phyloP scores from a whole-genome alignment of 805 yeast species.

The Hanseniaspora hatyaiensis region DNA sequence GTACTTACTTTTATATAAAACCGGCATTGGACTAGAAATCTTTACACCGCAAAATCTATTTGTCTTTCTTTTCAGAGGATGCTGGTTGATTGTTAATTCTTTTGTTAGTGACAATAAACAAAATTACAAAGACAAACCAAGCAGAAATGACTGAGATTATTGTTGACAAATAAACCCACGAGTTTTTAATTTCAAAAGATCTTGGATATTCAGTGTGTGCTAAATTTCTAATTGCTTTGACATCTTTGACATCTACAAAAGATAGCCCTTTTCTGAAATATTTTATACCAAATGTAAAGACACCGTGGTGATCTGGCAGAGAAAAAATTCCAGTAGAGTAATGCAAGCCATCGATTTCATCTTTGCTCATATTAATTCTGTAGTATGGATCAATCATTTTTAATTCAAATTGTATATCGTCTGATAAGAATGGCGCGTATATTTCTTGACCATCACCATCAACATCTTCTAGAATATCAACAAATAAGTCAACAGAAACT shows the following conservation, averaged over 20 bases:
- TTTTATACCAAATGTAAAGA: conserved; percentile 73
- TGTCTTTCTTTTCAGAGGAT: conserved; percentile 5
- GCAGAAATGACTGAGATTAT: conserved; percentile 56
- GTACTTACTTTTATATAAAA: too few relatives aligned
- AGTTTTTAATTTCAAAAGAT: conserved; percentile 83
- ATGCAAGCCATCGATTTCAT: conserved; percentile 37
- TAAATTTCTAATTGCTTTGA: conserved; percentile 79
- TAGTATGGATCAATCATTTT: conserved; percentile 92
- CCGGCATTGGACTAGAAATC: too few relatives aligned
- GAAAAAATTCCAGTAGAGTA: conserved; percentile 46
- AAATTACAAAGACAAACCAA: conserved; percentile 67
- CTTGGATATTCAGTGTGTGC: conserved; percentile 93
- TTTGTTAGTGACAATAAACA: conserved; percentile 35
- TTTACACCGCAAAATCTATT: too few relatives aligned
- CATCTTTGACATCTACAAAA: conserved; percentile 50
- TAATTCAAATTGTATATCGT: conserved; percentile 70
- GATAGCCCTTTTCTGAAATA: conserved; percentile 69
- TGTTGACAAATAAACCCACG: conserved; percentile 80
- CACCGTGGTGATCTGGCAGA: conserved; percentile 93
- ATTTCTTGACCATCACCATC: conserved; percentile 18
- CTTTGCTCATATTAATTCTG: conserved; percentile 50
- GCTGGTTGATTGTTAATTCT: conserved; percentile 4
- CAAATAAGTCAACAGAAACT: conserved; percentile 40
- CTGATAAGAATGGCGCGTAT: conserved; percentile 63
- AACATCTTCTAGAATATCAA: conserved; percentile 40